Evolutionary conservation across 2,329 filamentous ascomycete genomes (phyloP), one percentile per base, ranked within the genome.

Genomic region (Graphilbum sp.): DNA sequence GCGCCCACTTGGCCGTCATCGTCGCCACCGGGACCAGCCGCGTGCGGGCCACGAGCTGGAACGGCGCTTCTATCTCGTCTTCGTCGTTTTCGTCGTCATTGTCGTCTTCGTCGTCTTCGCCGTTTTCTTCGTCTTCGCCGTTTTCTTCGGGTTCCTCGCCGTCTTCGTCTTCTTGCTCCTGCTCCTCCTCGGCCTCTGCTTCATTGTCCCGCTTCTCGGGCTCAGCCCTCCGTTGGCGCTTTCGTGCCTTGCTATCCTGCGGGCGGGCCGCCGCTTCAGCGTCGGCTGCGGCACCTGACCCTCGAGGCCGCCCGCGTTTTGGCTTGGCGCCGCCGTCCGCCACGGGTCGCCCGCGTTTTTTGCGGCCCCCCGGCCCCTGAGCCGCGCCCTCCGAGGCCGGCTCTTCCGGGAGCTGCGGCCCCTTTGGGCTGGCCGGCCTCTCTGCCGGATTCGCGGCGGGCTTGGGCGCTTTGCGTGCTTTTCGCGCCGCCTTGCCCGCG

Each of bases 1-100:
- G 61, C 3, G 63, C 59, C 79, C 79, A 85, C 51, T 79, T 82
- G 32, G 75, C 59, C 32, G 79, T 67, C 41, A 92, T 79, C 29
- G 65, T 69, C 21, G 69, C 66, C 43, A 67, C 69, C n/a, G 74
- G 69, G 32, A 84, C 61, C 32, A 60, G 61, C 27, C 63, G 66
- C 12, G 61, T 66, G 23, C 60, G 61, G 13, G 69, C 54, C 7
- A 62, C 59, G 35, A 78, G 55, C 46, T 71, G 62, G 51, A 68
- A 73, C 43, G 40, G 34, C 13, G 18, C 12, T 7, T 32, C 30
- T n/a, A 5, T n/a, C 16, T 18, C 27, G 24, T 12, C 6, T 13
- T 35, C 36, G 13, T 29, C 32, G 6, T 19, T 21, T 16, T 11
- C 16, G 13, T 11, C 11, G 8, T 11, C 18, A 4, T 29, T 24